Evolutionary conservation across 345 rosid genomes (phyloP), one percentile per base, ranked within the genome.

Genomic region (Melaleuca alternifolia): DNA sequence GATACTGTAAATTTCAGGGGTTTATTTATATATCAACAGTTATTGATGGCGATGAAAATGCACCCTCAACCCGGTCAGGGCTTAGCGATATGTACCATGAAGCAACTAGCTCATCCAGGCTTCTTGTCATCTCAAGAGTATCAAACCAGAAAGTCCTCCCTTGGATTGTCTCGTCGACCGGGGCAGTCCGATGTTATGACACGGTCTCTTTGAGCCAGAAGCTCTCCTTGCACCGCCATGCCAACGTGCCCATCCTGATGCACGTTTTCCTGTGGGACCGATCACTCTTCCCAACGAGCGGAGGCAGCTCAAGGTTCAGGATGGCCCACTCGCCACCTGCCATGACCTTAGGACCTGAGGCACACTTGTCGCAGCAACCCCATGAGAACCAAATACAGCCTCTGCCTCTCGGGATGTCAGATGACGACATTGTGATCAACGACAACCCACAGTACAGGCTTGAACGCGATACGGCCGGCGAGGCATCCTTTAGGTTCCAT

Each of bases 1-100:
- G 75, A 5, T 11, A 11, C 11, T 87, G 33, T 26, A 13, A 26
- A 86, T 59, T 13, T 84, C 93, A 97, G 99, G 99, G 99, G 41
- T 97, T 97, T 88, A 95, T 97, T 83, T 94, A 95, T 87, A 93
- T 97, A 41, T 97, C 99, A 24, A 94, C 99, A 3, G 98, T 96
- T 0, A 92, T 95, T 3, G 95, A 90, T 28, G 95, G 87, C 7
- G 95, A 92, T 11, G 99, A 94, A 59, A 91, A 85, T 84, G 86
- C 87, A 48, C 95, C 99, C 28, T 94, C 98, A 0, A 91, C 94
- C 53, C 93, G 99, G 90, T 96, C 99, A 7, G 96, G 98, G 16
- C 95, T 97, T n/a, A 89, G 87, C 77, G 51, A 89, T 57, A 91
- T 95, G 5, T 93, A 93, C 94, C 94, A 84, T 82, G 98, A 95